Evolutionary conservation across 371 early-diverging fungal genomes (phyloP).

Genomic region (Smittium mucronatum): DNA sequence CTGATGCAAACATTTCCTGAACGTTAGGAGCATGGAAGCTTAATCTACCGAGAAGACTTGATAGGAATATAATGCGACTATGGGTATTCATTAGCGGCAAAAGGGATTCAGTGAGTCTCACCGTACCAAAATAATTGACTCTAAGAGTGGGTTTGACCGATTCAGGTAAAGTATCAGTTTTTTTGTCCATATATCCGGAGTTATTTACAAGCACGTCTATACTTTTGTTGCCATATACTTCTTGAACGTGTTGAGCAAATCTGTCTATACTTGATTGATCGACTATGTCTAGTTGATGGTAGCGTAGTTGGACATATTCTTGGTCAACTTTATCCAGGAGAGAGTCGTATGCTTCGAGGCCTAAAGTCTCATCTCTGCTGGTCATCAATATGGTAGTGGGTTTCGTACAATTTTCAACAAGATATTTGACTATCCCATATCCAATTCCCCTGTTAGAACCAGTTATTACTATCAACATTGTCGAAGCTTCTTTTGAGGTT

Average conservation of each 20-base stretch:
- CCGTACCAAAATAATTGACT: too few species aligned
- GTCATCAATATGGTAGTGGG: constrained; percentile 27
- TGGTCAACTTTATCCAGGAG: constrained; percentile 26
- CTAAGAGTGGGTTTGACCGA: neutral
- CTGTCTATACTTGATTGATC: constrained; percentile 19
- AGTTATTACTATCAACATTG: too few species aligned
- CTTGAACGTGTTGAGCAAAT: constrained; percentile 17
- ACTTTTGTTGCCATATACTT: constrained; percentile 22
- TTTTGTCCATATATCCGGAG: constrained; percentile 23
- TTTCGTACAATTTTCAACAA: constrained; percentile 15
- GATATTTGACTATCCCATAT: constrained; percentile 23
- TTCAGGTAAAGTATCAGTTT: neutral
- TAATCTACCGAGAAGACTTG: neutral
- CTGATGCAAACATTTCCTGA: neutral
- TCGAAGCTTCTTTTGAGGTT: too few species aligned
- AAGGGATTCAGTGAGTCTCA: too few species aligned
- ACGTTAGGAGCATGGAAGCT: neutral
- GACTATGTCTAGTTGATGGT: constrained; percentile 29
- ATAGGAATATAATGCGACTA: constrained; percentile 15
- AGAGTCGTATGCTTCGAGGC: constrained; percentile 20
- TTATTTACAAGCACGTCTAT: constrained; percentile 29
- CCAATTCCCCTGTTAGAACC: constrained; percentile 31
- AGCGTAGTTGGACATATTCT: constrained; percentile 23
- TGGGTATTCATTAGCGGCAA: too few species aligned
- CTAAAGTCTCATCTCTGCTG: constrained; percentile 23